These are phyloP conservation scores for Hemileccinum rubropunctum DNA, from an alignment of 768 basidiomycete genomes.

Conservation along the genomic window DNA sequence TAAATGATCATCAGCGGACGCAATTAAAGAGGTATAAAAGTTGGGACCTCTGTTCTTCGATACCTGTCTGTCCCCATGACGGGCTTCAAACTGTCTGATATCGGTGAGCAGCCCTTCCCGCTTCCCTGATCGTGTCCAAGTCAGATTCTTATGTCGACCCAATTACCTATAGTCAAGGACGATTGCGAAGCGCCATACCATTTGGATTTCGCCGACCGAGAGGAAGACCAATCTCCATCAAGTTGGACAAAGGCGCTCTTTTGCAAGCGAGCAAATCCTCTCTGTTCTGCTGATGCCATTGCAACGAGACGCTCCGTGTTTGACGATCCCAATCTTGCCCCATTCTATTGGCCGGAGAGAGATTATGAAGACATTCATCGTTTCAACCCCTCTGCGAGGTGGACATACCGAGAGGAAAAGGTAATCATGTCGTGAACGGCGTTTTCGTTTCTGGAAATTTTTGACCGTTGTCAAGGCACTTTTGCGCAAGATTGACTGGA, in stretches of 20 bases:
- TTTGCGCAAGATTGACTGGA: conserved; percentile 58
- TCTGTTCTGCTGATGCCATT: conserved; percentile 32
- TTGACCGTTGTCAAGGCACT: conserved; percentile 33
- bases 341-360: conserved; percentile 45
- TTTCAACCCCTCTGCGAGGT: conserved; percentile 55
- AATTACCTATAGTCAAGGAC: not conserved
- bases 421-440: conserved; percentile 19
- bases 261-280: not conserved
- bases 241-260: not conserved
- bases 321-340: conserved; percentile 46
- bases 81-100: not conserved
- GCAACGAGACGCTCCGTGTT: conserved; percentile 53
- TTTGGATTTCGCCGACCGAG: conserved; percentile 8
- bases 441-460: not conserved
- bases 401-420: conserved; percentile 58
- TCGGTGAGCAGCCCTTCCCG: not conserved
- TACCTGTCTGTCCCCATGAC: conserved; percentile 1
- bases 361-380: conserved; percentile 56
- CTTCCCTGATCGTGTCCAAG: not conserved
- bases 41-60: not conserved
- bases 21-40: not conserved
- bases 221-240: not conserved
- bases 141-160: not conserved
- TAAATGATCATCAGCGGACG: too few relatives aligned
- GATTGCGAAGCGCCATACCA: not conserved